Conservation (phyloP, 1,284 basidiomycete genomes). For the Agroathelia rolfsii region DNA sequence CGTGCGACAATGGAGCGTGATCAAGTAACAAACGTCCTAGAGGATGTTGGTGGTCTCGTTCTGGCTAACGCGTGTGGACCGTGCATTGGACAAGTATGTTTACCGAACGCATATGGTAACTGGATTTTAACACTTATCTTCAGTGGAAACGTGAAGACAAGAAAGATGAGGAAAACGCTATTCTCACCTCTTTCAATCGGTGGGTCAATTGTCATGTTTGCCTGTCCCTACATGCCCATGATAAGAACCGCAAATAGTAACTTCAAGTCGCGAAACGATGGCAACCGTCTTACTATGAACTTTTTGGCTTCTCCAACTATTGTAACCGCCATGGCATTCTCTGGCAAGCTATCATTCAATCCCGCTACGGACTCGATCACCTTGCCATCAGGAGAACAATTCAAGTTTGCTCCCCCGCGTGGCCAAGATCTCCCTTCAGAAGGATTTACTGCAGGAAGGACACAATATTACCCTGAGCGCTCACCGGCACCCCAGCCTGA, state of each 20-base stretch:
- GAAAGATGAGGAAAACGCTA: conserved; percentile 90
- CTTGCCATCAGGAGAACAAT: conserved; percentile 65
- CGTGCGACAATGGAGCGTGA: conserved; percentile 97
- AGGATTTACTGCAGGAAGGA: conserved; percentile 81
- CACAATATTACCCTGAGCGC: conserved; percentile 71
- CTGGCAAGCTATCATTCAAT: conserved; percentile 92
- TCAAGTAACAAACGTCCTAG: conserved; percentile 69
- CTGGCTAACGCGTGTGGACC: conserved; percentile 98
- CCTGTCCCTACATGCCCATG: conserved; percentile 5
- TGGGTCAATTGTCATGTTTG: conserved; percentile 20
- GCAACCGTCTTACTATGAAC: conserved; percentile 94
- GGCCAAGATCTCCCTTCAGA: conserved; percentile 78
- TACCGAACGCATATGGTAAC: conserved; percentile 4
- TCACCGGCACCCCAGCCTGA: conserved; percentile 71
- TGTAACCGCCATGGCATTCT: conserved; percentile 96
- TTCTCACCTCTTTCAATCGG: conserved; percentile 95
- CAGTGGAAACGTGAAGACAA: conserved; percentile 93
- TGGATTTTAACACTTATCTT: conserved; percentile 6
- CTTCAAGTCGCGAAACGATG: conserved; percentile 97
- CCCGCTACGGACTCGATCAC: conserved; percentile 78
- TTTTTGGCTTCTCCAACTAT: conserved; percentile 96
- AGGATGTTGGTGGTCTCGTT: conserved; percentile 85
- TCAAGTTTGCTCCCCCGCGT: conserved; percentile 81
- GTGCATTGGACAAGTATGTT: conserved; percentile 85
- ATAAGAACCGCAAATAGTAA: conserved; percentile 36